phyloP scores from a whole-genome alignment of 179 eudicot genomes.

The Silene coronaria region DNA sequence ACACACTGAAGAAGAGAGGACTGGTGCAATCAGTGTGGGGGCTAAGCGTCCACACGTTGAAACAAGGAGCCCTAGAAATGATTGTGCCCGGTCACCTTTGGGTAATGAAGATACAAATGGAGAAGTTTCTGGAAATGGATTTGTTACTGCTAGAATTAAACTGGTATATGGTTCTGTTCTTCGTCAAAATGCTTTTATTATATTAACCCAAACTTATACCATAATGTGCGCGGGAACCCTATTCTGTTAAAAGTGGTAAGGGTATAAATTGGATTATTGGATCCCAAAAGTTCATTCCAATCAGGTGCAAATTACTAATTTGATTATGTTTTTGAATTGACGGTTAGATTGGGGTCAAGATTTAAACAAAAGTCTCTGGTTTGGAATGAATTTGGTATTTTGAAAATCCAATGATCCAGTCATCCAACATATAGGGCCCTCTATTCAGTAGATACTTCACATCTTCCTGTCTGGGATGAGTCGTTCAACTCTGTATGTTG shows the following conservation, averaged over 20 bases:
- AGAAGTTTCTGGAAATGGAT: constrained; percentile 56
- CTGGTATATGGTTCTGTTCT: constrained; percentile 52
- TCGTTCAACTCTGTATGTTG: no score
- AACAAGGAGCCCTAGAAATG: constrained; percentile 54
- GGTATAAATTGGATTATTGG: background rate
- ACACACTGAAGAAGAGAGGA: constrained; percentile 46
- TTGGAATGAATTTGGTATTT: background rate
- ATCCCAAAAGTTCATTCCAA: background rate
- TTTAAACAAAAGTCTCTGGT: background rate
- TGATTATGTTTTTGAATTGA: background rate
- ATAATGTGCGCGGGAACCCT: background rate
- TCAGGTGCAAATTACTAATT: background rate
- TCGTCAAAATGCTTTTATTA: background rate
- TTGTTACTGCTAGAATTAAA: constrained; percentile 89
- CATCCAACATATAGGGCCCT: no score
- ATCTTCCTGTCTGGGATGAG: no score
- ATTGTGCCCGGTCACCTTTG: constrained; percentile 50
- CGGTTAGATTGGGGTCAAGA: background rate
- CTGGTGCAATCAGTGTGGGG: constrained; percentile 36
- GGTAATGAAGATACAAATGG: constrained; percentile 48
- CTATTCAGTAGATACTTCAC: no score
- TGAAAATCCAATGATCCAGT: background rate
- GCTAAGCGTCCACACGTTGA: constrained; percentile 55
- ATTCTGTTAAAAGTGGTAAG: background rate
- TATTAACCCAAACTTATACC: background rate